phyloP scores from a whole-genome alignment of 345 rosid genomes.

The Euphorbia lathyris region DNA sequence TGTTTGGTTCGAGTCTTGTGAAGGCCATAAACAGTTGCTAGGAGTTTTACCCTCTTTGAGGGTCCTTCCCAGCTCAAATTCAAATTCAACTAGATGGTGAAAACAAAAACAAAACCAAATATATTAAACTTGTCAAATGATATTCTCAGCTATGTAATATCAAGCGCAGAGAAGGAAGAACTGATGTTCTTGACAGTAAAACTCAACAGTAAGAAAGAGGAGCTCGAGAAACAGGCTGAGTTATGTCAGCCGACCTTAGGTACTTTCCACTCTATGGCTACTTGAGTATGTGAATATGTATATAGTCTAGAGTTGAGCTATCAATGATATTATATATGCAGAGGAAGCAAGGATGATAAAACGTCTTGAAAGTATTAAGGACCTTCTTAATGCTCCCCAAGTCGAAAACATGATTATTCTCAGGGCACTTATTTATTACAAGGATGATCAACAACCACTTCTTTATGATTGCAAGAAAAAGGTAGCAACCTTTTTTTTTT shows the following conservation, averaged over 20 bases:
- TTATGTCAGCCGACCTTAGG: slow-evolving; percentile 3
- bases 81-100: too few relatives aligned
- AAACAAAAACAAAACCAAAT: too few relatives aligned
- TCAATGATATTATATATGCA: slow-evolving; percentile 16
- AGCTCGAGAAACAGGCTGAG: slow-evolving; percentile 55
- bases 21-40: too few relatives aligned
- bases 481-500: slow-evolving; percentile 24
- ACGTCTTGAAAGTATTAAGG: neutral
- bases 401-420: slow-evolving; percentile 83
- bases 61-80: too few relatives aligned
- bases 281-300: neutral
- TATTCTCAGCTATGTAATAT: slow-evolving; percentile 36
- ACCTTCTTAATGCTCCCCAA: slow-evolving; percentile 25
- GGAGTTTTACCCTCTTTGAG: too few relatives aligned
- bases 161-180: slow-evolving; percentile 70
- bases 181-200: slow-evolving; percentile 60
- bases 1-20: too few relatives aligned
- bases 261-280: neutral
- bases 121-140: neutral
- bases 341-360: slow-evolving; percentile 7
- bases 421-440: slow-evolving; percentile 59
- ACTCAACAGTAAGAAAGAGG: slow-evolving; percentile 56
- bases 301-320: neutral
- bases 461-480: slow-evolving; percentile 56
- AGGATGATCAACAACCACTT: slow-evolving; percentile 52